Evolutionary conservation across 192 early-diverging fungal species (phyloP).

Genomic region (Helicostylum pulchrum): DNA sequence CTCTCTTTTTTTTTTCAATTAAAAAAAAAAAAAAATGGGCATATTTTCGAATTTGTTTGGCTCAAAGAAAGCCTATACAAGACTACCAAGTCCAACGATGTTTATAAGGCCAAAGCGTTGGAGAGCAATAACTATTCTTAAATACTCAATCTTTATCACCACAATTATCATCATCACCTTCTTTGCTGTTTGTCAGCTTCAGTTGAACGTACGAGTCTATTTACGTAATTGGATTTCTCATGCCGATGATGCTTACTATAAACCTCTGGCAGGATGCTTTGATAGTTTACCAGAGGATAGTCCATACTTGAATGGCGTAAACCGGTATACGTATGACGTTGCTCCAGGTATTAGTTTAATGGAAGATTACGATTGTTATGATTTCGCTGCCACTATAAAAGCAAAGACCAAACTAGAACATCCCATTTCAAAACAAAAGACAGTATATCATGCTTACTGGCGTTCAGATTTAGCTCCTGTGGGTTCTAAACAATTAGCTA

Average conservation of each 20-base stretch:
- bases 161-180: constrained; percentile 22
- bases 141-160: constrained; percentile 10
- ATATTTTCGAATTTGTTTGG: constrained; percentile 3
- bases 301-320: constrained; percentile 19
- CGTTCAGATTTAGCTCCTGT: constrained; percentile 36
- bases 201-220: constrained; percentile 39
- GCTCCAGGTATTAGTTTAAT: constrained; percentile 30
- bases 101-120: constrained; percentile 25
- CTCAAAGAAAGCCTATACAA: not conserved
- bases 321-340: constrained; percentile 28
- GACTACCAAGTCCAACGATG: constrained; percentile 1
- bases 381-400: constrained; percentile 35
- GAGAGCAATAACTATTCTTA: constrained; percentile 17
- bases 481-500: constrained; percentile 40
- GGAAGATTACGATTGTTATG: constrained; percentile 45
- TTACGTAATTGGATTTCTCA: constrained; percentile 39
- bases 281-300: constrained; percentile 23
- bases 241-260: constrained; percentile 30
- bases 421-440: constrained; percentile 16
- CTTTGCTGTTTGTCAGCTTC: constrained; percentile 32
- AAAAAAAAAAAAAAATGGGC: constrained; percentile 2
- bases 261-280: constrained; percentile 37
- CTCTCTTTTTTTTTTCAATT: not conserved
- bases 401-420: constrained; percentile 8
- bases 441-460: constrained; percentile 43